These are phyloP conservation scores for Ensete glaucum DNA, from an alignment of 176 grass and related monocot genomes.

Conservation along the genomic window DNA sequence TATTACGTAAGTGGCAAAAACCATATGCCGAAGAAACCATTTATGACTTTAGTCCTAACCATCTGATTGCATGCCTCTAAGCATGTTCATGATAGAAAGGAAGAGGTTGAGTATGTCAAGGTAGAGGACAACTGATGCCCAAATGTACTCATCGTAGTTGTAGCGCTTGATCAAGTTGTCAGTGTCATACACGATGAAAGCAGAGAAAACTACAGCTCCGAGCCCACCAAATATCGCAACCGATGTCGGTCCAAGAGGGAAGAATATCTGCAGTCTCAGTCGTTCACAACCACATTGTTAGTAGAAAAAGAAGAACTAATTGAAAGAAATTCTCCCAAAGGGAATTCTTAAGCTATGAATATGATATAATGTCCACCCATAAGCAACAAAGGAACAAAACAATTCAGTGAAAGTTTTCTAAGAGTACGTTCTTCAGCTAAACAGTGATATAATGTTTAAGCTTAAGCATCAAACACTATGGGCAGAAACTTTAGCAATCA, in stretches of 20 bases:
- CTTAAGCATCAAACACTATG: too few species aligned
- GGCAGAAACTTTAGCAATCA: too few species aligned
- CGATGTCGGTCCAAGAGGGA: constrained; percentile 68
- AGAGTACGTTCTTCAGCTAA: too few species aligned
- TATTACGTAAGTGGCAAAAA: neutral
- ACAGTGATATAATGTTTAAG: too few species aligned
- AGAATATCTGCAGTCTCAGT: constrained; percentile 60
- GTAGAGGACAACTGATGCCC: constrained; percentile 94
- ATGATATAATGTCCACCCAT: too few species aligned
- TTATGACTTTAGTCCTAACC: constrained; percentile 26
- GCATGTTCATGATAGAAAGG: constrained; percentile 78
- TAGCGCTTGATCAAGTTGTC: constrained; percentile 89
- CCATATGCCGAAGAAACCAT: neutral
- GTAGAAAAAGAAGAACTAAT: neutral
- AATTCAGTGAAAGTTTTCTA: too few species aligned
- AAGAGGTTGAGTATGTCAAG: constrained; percentile 96
- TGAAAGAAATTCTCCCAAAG: too few species aligned
- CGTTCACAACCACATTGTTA: neutral
- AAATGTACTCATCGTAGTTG: constrained; percentile 91
- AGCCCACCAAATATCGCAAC: constrained; percentile 61
- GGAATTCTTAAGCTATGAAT: too few species aligned
- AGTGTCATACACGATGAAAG: constrained; percentile 81
- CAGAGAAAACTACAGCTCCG: constrained; percentile 81
- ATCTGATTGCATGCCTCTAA: constrained; percentile 76
- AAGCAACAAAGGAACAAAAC: too few species aligned